Evolutionary conservation across 169 alveolate species (phyloP).

Genomic region (Cytauxzoon felis): DNA sequence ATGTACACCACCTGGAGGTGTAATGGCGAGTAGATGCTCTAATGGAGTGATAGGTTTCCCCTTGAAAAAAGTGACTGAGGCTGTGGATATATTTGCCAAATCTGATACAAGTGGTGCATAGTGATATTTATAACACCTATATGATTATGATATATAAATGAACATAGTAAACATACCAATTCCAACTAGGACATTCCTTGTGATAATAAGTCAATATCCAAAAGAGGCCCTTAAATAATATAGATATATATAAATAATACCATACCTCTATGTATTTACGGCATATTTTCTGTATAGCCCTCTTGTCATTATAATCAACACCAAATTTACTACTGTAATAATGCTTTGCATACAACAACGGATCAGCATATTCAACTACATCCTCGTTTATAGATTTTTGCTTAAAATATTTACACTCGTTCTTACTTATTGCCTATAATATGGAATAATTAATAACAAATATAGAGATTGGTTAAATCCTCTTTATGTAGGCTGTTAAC

Average conservation of each 20-base stretch:
- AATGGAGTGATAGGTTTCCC: constrained; percentile 65
- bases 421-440: constrained; percentile 23
- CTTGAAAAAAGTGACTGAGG: constrained; percentile 52
- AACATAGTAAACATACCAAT: constrained; percentile 21
- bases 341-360: constrained; percentile 38
- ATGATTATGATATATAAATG: background rate
- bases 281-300: constrained; percentile 38
- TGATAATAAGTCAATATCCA: constrained; percentile 59
- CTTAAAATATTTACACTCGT: constrained; percentile 35
- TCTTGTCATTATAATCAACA: constrained; percentile 34
- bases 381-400: constrained; percentile 24
- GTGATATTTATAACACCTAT: constrained; percentile 59
- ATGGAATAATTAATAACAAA: too few species aligned
- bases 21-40: constrained; percentile 55
- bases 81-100: constrained; percentile 33
- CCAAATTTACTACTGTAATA: constrained; percentile 44
- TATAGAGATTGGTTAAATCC: too few species aligned
- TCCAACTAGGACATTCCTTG: constrained; percentile 60
- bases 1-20: constrained; percentile 51
- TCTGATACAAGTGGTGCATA: constrained; percentile 64
- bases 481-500: too few species aligned
- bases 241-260: background rate
- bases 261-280: constrained; percentile 44
- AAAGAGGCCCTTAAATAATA: constrained; percentile 25
- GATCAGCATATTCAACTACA: constrained; percentile 30